Evolutionary conservation across 768 basidiomycete species (phyloP), one percentile per base, ranked within the genome.

Genomic region (Hydnomerulius pinastri): DNA sequence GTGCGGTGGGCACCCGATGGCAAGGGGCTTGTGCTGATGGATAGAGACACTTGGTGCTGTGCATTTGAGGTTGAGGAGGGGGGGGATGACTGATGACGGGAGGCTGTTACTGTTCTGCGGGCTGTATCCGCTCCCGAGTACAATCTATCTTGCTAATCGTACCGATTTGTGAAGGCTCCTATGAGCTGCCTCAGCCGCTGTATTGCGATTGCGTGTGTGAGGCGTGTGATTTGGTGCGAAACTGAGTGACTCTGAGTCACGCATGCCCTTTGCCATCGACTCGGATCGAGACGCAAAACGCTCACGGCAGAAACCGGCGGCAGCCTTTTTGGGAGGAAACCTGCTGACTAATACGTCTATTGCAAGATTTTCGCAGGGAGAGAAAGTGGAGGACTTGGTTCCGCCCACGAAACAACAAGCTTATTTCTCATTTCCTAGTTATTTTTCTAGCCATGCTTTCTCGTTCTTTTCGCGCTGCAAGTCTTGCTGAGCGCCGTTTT

Each of bases 1-100:
- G 56, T 90, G 4, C 76, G 68, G 35, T 97, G 92, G 91, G 81
- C 90, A 11, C 88, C 90, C 4, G 92, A 97, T 61, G 94, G 94
- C 3, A 87, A 88, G 54, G 88, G 88, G 1, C 67, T 95, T 46
- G 72, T 87, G 2, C 64, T 96, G 42, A 48, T 92, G 48, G 90
- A 90, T 59, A 87, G 79, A 60, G 83, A 87, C 28, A 79, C 79
- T 35, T 96, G 93, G 62, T 95, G 92, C 63, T 91, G 90, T 63
- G 88, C 86, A 6, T 92, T 90, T 52, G 88, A 91, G 64, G 89
- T 90, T 6, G 77, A 81, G 59, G 82, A 78, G 13, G 73, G 70
- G 38, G 58, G 27, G 11, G 36, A 49, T 27, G 51, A 28, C 23
- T 48, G 48, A 44, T 39, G n/a, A 38, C n/a, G 20, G 21, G 18